These are phyloP conservation scores for Albizia julibrissin DNA, from an alignment of 306 rosid genomes.

Conservation along the genomic window DNA sequence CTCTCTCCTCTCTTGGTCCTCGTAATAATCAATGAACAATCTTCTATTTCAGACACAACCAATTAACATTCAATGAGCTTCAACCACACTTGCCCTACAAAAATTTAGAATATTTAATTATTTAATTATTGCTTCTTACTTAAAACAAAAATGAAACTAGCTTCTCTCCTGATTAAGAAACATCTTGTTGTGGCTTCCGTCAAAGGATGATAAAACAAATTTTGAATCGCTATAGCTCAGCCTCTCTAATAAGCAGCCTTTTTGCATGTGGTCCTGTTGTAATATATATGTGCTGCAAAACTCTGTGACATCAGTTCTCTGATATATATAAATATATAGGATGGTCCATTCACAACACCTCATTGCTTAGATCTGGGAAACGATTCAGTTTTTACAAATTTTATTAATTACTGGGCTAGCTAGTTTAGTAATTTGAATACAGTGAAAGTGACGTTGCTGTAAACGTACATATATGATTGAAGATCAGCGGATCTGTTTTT, in stretches of 20 bases:
- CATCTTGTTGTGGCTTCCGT: background rate
- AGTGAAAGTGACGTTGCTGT: conserved; percentile 11
- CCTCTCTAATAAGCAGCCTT: background rate
- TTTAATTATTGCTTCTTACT: background rate
- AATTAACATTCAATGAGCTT: background rate
- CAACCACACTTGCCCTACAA: background rate
- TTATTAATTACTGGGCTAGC: background rate
- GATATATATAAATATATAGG: background rate
- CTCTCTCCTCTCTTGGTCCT: background rate
- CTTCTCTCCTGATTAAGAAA: background rate
- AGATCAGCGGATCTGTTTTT: background rate
- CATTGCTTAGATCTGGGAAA: background rate
- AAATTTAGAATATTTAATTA: background rate
- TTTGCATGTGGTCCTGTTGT: conserved; percentile 8
- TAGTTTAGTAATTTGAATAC: background rate
- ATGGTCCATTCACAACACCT: conserved; percentile 12
- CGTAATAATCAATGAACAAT: conserved; percentile 12
- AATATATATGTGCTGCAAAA: background rate
- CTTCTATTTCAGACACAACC: background rate
- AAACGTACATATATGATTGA: background rate
- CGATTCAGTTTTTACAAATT: background rate
- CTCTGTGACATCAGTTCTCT: background rate
- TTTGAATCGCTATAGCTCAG: background rate
- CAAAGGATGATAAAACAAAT: background rate
- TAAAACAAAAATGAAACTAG: background rate